Evolutionary conservation across 2,329 filamentous ascomycete species (phyloP).

Genomic region (Pestalotiopsis sp.): DNA sequence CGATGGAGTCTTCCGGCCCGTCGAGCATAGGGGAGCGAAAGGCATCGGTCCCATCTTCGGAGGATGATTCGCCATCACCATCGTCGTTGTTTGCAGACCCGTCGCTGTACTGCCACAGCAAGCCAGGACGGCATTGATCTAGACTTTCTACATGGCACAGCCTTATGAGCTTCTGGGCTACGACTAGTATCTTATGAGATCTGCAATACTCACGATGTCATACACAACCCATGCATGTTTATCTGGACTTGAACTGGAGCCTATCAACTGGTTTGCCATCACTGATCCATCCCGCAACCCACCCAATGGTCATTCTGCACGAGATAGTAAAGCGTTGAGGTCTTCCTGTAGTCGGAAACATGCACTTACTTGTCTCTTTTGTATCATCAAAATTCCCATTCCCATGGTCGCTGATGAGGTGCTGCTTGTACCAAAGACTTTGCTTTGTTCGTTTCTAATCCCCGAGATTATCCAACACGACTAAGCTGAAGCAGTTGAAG

Average conservation of each 20-base stretch:
- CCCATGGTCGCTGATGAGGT: conserved; percentile 45
- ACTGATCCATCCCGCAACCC: conserved; percentile 37
- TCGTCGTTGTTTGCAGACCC: background rate
- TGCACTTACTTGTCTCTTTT: conserved; percentile 34
- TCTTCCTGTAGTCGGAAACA: background rate
- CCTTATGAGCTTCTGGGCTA: too few relatives aligned
- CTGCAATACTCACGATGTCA: too few relatives aligned
- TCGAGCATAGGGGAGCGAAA: background rate
- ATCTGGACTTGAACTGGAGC: background rate
- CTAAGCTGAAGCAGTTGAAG: conserved; percentile 52
- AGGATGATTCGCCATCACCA: background rate
- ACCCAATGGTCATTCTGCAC: conserved; percentile 47
- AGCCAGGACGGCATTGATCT: background rate
- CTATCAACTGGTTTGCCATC: background rate
- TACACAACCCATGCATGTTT: too few relatives aligned
- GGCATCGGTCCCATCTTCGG: background rate
- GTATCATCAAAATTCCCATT: conserved; percentile 53
- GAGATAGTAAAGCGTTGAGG: conserved; percentile 4
- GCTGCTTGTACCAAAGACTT: conserved; percentile 49
- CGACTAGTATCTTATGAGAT: too few relatives aligned
- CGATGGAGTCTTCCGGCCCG: background rate
- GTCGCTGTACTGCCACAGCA: background rate
- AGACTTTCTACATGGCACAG: too few relatives aligned
- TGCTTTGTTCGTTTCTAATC: conserved; percentile 49
- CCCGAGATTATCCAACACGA: conserved; percentile 44